phyloP scores from a whole-genome alignment of 2,329 filamentous ascomycete genomes.

The Cordyceps javanica region DNA sequence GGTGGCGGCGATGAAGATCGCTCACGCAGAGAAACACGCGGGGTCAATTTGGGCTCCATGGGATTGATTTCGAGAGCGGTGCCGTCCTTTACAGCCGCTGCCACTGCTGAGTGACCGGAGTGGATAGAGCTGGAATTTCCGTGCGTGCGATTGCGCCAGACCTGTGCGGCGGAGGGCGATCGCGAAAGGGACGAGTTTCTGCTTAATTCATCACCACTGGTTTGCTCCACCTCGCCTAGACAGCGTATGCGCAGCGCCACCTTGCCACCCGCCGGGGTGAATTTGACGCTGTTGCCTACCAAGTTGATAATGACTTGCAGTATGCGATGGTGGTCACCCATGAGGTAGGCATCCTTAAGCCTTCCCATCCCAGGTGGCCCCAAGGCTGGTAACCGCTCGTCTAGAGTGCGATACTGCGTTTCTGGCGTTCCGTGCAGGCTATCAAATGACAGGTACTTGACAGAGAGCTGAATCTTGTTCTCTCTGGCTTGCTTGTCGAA shows the following conservation, averaged over 20 bases:
- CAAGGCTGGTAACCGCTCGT: background rate
- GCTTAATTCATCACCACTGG: background rate
- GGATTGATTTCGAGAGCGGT: constrained; percentile 11
- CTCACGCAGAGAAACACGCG: background rate
- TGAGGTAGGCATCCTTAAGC: constrained; percentile 78
- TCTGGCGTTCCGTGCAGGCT: background rate
- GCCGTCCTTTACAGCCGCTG: background rate
- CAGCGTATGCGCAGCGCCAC: constrained; percentile 75
- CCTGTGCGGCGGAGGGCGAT: background rate
- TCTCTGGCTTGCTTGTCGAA: constrained; percentile 88
- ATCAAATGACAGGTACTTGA: constrained; percentile 47
- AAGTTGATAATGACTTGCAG: constrained; percentile 88
- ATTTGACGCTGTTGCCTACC: constrained; percentile 87
- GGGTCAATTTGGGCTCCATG: constrained; percentile 6
- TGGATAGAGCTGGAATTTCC: constrained; percentile 8
- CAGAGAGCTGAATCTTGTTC: constrained; percentile 64
- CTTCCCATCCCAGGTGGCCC: constrained; percentile 42
- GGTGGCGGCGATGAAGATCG: constrained; percentile 5
- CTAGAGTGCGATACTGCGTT: background rate
- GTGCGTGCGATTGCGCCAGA: background rate
- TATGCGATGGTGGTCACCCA: constrained; percentile 86
- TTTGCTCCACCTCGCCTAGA: constrained; percentile 46
- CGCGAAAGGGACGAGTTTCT: constrained; percentile 5
- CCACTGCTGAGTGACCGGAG: background rate
- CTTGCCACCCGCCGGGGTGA: constrained; percentile 70